Evolutionary conservation across 371 early-diverging fungal genomes (phyloP).

Genomic region (Actinomortierella ambigua): DNA sequence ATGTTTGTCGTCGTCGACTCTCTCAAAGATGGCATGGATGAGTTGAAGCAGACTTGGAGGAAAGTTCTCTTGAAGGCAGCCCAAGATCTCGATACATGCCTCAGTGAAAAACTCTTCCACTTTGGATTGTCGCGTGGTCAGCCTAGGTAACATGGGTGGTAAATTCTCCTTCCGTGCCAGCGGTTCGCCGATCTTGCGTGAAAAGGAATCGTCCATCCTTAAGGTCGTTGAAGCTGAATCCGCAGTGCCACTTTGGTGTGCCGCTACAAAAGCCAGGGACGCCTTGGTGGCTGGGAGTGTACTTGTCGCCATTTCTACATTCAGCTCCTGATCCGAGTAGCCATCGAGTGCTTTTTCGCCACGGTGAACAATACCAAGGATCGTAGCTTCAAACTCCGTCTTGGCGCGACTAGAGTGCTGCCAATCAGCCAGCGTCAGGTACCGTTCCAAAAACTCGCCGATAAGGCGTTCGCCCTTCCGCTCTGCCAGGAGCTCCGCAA

Average conservation of each 20-base stretch:
- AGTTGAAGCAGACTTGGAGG: slow-evolving; percentile 46
- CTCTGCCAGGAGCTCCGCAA: slow-evolving; percentile 40
- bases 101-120: slow-evolving; percentile 45
- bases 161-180: not conserved
- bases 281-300: slow-evolving; percentile 5
- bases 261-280: not conserved
- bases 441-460: slow-evolving; percentile 47
- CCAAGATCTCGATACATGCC: slow-evolving; percentile 47
- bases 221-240: not conserved
- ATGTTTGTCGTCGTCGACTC: slow-evolving; percentile 31
- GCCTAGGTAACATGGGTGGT: not conserved
- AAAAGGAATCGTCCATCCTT: slow-evolving; percentile 6
- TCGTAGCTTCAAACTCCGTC: slow-evolving; percentile 32
- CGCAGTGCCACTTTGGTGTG: not conserved
- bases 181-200: not conserved
- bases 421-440: slow-evolving; percentile 46
- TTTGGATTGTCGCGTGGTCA: slow-evolving; percentile 21
- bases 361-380: slow-evolving; percentile 42
- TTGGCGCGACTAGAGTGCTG: slow-evolving; percentile 35
- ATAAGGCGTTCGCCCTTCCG: slow-evolving; percentile 49
- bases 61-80: slow-evolving; percentile 40
- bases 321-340: slow-evolving; percentile 42
- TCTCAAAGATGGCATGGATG: slow-evolving; percentile 31
- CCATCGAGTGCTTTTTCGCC: slow-evolving; percentile 38
- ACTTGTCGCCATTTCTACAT: slow-evolving; percentile 16